These are phyloP conservation scores for Thalassiosira delicatula DNA, from an alignment of 352 stramenopile species.

Conservation along the genomic window DNA sequence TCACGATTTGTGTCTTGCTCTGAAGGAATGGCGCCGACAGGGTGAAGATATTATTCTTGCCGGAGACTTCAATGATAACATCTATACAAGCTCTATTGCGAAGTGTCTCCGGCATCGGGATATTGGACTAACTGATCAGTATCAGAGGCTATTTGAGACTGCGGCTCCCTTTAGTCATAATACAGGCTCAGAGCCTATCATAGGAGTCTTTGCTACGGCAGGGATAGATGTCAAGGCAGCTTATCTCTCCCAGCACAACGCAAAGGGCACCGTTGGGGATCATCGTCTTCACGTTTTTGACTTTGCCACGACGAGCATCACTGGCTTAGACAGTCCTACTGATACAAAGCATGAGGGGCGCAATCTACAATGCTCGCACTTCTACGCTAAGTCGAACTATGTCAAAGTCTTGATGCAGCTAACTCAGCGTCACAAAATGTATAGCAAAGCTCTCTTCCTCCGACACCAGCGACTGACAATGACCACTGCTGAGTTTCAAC, in stretches of 20 bases:
- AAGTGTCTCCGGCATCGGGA: neutral
- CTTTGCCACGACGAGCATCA: neutral
- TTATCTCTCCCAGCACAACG: neutral
- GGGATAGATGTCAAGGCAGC: neutral
- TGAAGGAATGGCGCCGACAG: slow-evolving; percentile 12
- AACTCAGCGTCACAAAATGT: neutral
- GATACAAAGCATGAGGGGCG: neutral
- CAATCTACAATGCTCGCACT: neutral
- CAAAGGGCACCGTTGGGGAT: slow-evolving; percentile 8
- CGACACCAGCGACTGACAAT: neutral
- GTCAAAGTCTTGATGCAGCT: neutral
- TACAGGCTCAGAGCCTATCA: neutral
- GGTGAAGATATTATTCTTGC: slow-evolving; percentile 46
- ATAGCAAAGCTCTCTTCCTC: neutral
- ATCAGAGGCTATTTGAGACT: too few relatives aligned
- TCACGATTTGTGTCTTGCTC: slow-evolving; percentile 3
- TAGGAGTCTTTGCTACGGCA: neutral
- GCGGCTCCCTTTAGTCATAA: neutral
- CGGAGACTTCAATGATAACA: slow-evolving; percentile 51
- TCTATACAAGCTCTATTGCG: slow-evolving; percentile 12
- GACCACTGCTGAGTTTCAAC: slow-evolving; percentile 3
- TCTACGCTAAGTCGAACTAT: neutral
- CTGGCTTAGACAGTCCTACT: neutral
- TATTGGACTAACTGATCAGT: slow-evolving; percentile 24
- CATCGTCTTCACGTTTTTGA: neutral